phyloP scores from a whole-genome alignment of 495 filamentous ascomycete species.

The Penicillium antarcticum region DNA sequence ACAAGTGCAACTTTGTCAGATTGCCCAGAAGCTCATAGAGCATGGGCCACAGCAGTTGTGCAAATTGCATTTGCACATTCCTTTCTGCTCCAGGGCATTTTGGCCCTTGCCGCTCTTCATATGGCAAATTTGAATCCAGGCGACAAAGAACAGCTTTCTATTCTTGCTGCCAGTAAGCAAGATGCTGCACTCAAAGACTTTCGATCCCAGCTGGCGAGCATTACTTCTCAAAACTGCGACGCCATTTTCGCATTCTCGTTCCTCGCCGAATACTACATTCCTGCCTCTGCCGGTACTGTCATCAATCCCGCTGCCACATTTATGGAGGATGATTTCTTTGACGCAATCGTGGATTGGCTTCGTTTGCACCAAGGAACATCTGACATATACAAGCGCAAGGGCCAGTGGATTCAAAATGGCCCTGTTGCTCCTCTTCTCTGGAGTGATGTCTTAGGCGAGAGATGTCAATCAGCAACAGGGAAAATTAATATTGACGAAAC shows the following conservation, averaged over 20 bases:
- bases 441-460: not conserved
- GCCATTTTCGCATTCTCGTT: not conserved
- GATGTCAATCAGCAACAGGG: not conserved
- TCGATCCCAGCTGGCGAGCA: not conserved
- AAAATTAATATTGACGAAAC: not conserved
- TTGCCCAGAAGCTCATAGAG: not conserved
- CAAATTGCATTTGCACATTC: not conserved
- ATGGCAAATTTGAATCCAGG: not conserved
- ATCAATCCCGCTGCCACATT: not conserved
- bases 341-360: not conserved
- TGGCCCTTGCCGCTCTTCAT: not conserved
- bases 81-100: not conserved
- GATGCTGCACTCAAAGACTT: not conserved
- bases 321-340: not conserved
- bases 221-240: not conserved
- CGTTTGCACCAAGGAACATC: not conserved
- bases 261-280: not conserved
- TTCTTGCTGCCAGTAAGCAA: not conserved
- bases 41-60: not conserved
- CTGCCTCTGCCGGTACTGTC: not conserved
- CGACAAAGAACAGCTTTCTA: not conserved
- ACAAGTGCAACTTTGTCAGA: not conserved
- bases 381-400: not conserved
- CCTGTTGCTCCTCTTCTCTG: slow-evolving; percentile 1
- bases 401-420: not conserved